Base-by-base conservation (phyloP, 192 early-diverging fungal species). In the Podila verticillata region DNA sequence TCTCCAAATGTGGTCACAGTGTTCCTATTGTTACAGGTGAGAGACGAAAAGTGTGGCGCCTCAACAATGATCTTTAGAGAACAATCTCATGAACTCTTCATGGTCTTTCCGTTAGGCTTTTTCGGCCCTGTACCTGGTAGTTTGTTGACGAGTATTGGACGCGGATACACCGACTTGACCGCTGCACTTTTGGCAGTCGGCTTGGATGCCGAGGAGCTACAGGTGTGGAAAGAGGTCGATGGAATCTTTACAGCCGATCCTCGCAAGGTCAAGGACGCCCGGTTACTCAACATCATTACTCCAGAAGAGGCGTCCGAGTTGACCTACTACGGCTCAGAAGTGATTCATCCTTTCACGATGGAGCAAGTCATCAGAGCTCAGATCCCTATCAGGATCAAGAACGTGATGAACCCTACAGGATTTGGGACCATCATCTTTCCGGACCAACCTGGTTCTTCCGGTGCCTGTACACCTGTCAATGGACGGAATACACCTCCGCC, bases 181-280 rank as follows among this genome's bases (percentile, higher is more conserved):
- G 97, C 98, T 17, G 98, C 98, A 9, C 86, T 99, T 35, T 86
- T 95, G 32, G 95, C 98, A 1, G 98, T 98, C 12, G 98, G 91
- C 3, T 69, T 96, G n/a, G 78, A 85, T 51, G 97, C 97, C 2
- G 86, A 91, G 58, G 98, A 99, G 72, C 87, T 99, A 66, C 98
- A 99, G 82, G 93, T 99, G n/a, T 99, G 96, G 96, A 99, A 99
- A 77, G 98, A 99, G 68, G 98, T 99, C 5, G 98, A 99, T 70
- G 98, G 98, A 24, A 99, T 99, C 70, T 99, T 98, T 74, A 99
- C 97, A 0, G 98, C 97, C 5, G 98, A 99, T 74, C 98, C 98
- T n/a, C 93, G 97, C 51, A 99, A 99, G 78, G 96, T 95, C 32
- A 92, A 91, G 15, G 67, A 86, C 24, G 97, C 98, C 7, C 88